Percentiles rank a stretch among this genome's conserved stretches.
phyloP scores from a whole-genome alignment of 108 stramenopile genomes.

The Nitzschia palea region DNA sequence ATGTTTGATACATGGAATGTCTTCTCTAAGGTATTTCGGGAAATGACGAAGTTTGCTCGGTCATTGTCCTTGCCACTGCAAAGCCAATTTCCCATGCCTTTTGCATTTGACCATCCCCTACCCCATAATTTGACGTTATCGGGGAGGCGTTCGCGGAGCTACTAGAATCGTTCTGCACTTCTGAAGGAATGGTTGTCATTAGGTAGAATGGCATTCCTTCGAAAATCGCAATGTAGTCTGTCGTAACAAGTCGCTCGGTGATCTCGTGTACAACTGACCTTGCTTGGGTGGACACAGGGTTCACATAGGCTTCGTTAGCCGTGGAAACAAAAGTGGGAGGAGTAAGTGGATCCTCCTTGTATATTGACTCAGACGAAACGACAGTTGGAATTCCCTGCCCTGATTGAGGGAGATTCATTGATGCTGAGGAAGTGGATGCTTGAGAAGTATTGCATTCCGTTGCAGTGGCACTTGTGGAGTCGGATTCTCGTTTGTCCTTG shows the following conservation, averaged over 20 bases:
- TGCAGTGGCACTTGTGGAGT: neutral
- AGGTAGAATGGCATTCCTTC: constrained; percentile 22
- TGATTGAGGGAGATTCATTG: neutral
- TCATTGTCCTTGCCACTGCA: constrained; percentile 23
- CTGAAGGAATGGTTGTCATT: constrained; percentile 3
- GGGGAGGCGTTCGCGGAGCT: neutral
- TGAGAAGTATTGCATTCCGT: neutral
- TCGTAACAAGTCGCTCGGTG: constrained; percentile 3
- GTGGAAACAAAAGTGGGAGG: neutral
- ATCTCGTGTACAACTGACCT: neutral
- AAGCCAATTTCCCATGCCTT: constrained; percentile 27
- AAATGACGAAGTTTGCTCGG: too few species aligned
- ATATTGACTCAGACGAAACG: constrained; percentile 12
- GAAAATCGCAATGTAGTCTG: constrained; percentile 7
- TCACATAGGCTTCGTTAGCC: neutral
- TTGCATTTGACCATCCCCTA: constrained; percentile 12
- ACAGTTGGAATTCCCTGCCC: constrained; percentile 4
- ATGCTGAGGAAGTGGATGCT: neutral
- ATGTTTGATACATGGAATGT: too few species aligned
- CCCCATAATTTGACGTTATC: neutral
- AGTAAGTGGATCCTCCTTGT: neutral
- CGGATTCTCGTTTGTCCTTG: neutral
- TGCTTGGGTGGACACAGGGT: neutral
- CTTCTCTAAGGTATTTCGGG: too few species aligned
- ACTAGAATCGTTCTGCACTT: neutral